Conservation (phyloP, 2,329 filamentous ascomycete species). For the Seiridium unicorne region DNA sequence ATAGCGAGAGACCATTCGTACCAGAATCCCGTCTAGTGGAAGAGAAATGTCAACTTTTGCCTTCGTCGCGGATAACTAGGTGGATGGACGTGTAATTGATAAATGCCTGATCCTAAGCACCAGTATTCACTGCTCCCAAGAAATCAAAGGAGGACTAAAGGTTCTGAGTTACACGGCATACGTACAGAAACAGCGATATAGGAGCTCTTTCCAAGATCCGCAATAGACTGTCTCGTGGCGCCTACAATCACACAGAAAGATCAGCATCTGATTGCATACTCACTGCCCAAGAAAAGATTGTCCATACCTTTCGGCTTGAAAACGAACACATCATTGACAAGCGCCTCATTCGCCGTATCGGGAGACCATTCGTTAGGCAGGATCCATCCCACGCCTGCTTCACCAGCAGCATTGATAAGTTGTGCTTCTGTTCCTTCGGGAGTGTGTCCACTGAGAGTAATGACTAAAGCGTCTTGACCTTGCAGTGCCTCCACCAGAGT, state of each 20-base stretch:
- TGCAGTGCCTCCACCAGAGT: conserved; percentile 47
- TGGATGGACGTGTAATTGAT: too few relatives aligned
- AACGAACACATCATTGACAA: conserved; percentile 31
- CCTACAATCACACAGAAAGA: neutral
- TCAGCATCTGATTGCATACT: neutral
- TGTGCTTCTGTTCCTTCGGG: conserved; percentile 44
- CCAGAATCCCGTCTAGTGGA: conserved; percentile 43
- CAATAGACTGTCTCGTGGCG: conserved; percentile 33
- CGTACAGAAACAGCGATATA: conserved; percentile 38
- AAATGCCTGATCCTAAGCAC: too few relatives aligned
- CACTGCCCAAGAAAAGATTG: neutral
- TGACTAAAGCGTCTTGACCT: conserved; percentile 57
- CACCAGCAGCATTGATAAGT: conserved; percentile 52
- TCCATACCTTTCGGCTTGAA: conserved; percentile 19
- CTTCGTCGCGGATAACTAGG: too few relatives aligned
- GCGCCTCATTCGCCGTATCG: conserved; percentile 34
- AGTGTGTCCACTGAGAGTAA: conserved; percentile 45
- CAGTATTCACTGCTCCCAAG: too few relatives aligned
- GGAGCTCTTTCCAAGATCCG: conserved; percentile 34
- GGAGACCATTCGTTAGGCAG: conserved; percentile 48
- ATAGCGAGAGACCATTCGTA: conserved; percentile 50
- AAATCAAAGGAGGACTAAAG: too few relatives aligned
- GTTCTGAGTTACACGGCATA: too few relatives aligned
- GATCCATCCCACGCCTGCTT: conserved; percentile 53
- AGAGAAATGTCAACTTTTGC: too few relatives aligned